Evolutionary conservation across 116 monocot species (phyloP).

Genomic region (Posidonia oceanica): DNA sequence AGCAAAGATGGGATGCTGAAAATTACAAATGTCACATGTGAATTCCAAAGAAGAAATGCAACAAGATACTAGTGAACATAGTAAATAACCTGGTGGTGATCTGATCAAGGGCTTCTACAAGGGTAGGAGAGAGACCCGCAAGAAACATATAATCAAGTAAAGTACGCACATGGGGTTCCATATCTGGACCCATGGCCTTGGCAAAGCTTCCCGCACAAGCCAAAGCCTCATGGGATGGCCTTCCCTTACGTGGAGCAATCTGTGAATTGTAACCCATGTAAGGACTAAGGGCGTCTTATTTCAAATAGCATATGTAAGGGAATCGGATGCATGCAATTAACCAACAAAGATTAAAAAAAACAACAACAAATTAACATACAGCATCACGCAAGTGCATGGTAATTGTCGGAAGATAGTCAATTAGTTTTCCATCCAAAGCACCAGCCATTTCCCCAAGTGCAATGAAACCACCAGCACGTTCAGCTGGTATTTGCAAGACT

Average conservation of each 20-base stretch:
- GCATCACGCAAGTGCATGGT: constrained; percentile 73
- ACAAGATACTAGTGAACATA: not conserved
- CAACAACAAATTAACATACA: constrained; percentile 33
- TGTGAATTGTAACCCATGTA: constrained; percentile 12
- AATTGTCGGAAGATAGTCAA: constrained; percentile 76
- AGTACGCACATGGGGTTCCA: constrained; percentile 85
- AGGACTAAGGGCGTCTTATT: not conserved
- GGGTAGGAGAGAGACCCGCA: constrained; percentile 60
- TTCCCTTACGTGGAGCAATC: constrained; percentile 96
- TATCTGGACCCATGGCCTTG: constrained; percentile 72
- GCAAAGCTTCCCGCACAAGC: constrained; percentile 92
- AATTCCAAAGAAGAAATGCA: not conserved
- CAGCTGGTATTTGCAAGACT: constrained; percentile 74
- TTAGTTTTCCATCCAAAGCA: constrained; percentile 83
- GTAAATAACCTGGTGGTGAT: constrained; percentile 56
- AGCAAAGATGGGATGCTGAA: constrained; percentile 82
- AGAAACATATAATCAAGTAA: constrained; percentile 82
- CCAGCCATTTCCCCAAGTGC: constrained; percentile 99
- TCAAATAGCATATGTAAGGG: not conserved
- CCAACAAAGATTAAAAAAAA: not conserved
- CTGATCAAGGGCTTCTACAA: constrained; percentile 68
- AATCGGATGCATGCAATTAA: not conserved
- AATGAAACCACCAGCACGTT: constrained; percentile 90
- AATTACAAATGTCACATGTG: constrained; percentile 1
- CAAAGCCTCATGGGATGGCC: constrained; percentile 81